phyloP scores from a whole-genome alignment of 192 early-diverging fungal genomes.

The Spizellomyces punctatus region DNA sequence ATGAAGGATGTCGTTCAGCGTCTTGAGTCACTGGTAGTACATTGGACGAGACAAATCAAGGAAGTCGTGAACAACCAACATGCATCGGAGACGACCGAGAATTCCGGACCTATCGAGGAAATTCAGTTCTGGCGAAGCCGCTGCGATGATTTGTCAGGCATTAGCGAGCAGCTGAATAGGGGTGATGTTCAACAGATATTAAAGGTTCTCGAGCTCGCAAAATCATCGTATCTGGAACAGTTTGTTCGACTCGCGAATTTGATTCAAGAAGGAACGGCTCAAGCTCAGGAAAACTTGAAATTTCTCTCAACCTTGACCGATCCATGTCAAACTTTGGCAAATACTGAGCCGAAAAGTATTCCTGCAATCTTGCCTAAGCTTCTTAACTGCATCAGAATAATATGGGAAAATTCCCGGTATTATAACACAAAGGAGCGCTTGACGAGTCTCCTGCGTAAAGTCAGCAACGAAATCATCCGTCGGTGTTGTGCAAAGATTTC shows the following conservation, averaged over 20 bases:
- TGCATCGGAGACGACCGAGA: slow-evolving; percentile 57
- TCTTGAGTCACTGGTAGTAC: slow-evolving; percentile 58
- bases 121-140: slow-evolving; percentile 65
- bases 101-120: slow-evolving; percentile 64
- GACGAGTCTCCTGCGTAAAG: slow-evolving; percentile 60
- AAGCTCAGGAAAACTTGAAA: slow-evolving; percentile 69
- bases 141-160: slow-evolving; percentile 67
- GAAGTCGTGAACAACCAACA: slow-evolving; percentile 70
- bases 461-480: slow-evolving; percentile 66
- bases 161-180: slow-evolving; percentile 59
- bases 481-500: slow-evolving; percentile 63
- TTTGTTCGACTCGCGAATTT: slow-evolving; percentile 60
- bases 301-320: slow-evolving; percentile 59
- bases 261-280: slow-evolving; percentile 63
- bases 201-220: slow-evolving; percentile 53
- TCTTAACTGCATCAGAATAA: slow-evolving; percentile 59
- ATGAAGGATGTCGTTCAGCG: slow-evolving; percentile 62
- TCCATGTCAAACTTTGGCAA: slow-evolving; percentile 51
- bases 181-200: slow-evolving; percentile 57
- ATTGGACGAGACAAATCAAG: slow-evolving; percentile 71
- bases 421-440: slow-evolving; percentile 67
- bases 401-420: slow-evolving; percentile 65
- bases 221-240: slow-evolving; percentile 65
- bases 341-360: slow-evolving; percentile 57
- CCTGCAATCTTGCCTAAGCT: slow-evolving; percentile 52